Conservation (phyloP, 2,329 filamentous ascomycete species). For the Xylariaceae sp. region DNA sequence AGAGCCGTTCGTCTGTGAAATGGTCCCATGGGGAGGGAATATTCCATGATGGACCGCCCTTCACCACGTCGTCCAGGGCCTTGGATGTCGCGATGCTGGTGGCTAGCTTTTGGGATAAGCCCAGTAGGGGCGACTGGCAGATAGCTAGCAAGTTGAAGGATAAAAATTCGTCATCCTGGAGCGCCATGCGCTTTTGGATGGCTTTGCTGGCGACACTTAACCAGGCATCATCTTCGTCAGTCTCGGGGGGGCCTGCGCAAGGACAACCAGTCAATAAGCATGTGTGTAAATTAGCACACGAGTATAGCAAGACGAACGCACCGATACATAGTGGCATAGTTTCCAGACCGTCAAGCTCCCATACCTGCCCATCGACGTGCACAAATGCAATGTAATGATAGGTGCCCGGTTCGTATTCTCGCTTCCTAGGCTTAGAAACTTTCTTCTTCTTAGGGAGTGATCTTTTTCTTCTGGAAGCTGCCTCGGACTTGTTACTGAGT, state of each 20-base stretch:
- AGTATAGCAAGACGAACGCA: conserved; percentile 25
- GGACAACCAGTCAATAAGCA: conserved; percentile 27
- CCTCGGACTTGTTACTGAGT: conserved; percentile 53
- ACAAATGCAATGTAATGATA: conserved; percentile 92
- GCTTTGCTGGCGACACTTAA: conserved; percentile 58
- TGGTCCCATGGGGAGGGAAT: conserved; percentile 16
- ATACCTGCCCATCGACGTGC: conserved; percentile 67
- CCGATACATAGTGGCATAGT: conserved; percentile 64
- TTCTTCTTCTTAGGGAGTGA: conserved; percentile 17
- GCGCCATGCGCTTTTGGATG: conserved; percentile 64
- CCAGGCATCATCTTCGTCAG: conserved; percentile 55
- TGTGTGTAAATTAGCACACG: not conserved
- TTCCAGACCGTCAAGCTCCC: conserved; percentile 86
- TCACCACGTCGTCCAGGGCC: conserved; percentile 39
- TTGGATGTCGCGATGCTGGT: conserved; percentile 39
- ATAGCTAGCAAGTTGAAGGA: conserved; percentile 77
- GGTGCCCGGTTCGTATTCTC: conserved; percentile 54
- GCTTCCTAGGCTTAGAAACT: conserved; percentile 32
- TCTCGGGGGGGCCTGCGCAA: conserved; percentile 34
- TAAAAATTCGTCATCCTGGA: conserved; percentile 59
- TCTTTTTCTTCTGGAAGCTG: conserved; percentile 35
- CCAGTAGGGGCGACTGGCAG: conserved; percentile 59
- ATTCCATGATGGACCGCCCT: conserved; percentile 41
- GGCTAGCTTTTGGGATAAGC: conserved; percentile 46
- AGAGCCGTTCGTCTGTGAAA: conserved; percentile 20